phyloP scores from a whole-genome alignment of 305 asterid genomes.

The Solanum hybrid region DNA sequence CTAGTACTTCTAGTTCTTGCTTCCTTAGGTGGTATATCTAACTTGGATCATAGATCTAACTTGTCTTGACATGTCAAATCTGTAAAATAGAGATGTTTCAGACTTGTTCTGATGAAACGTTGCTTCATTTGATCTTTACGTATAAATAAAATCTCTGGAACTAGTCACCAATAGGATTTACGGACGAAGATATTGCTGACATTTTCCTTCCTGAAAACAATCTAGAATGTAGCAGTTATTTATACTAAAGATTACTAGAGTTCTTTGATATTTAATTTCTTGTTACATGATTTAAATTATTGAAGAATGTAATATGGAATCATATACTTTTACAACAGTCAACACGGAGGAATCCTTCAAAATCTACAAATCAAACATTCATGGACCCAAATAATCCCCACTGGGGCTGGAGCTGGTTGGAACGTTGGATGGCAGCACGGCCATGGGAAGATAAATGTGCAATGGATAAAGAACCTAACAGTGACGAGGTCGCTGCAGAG shows the following conservation, averaged over 20 bases:
- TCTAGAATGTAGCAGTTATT: background rate
- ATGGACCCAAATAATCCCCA: constrained; percentile 81
- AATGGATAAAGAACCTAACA: constrained; percentile 31
- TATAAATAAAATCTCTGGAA: background rate
- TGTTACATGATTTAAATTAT: background rate
- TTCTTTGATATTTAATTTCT: background rate
- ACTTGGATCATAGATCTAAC: background rate
- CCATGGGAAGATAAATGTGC: constrained; percentile 51
- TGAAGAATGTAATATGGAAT: background rate
- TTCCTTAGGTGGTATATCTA: background rate
- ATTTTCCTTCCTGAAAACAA: background rate
- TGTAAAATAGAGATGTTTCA: background rate
- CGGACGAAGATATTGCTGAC: background rate
- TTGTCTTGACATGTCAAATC: background rate
- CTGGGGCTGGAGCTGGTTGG: constrained; percentile 99
- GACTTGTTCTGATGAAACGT: background rate
- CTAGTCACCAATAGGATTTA: background rate
- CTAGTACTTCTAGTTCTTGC: background rate
- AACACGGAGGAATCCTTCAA: constrained; percentile 58
- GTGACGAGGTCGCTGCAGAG: constrained; percentile 28
- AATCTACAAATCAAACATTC: constrained; percentile 42
- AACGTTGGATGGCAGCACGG: constrained; percentile 79
- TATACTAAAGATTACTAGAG: background rate
- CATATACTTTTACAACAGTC: constrained; percentile 30
- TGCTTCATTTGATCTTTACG: background rate